phyloP scores from a whole-genome alignment of 1,284 basidiomycete species.

The Irpex rosettiformis region DNA sequence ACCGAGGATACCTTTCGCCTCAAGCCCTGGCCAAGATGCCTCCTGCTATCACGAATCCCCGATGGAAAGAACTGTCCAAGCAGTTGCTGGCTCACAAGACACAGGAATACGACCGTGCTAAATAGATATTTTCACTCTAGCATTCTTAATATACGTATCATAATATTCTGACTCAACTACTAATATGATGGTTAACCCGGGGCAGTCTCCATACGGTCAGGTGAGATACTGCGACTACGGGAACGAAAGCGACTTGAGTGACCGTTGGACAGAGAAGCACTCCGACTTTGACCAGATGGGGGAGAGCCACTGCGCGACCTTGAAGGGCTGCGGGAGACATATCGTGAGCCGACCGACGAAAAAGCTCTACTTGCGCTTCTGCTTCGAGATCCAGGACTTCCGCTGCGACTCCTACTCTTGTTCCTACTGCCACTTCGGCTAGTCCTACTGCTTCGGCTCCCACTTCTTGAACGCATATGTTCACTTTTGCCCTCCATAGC shows the following conservation, averaged over 20 bases:
- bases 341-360: constrained; percentile 50
- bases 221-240: constrained; percentile 26
- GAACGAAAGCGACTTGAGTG: constrained; percentile 21
- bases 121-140: constrained; percentile 19
- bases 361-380: constrained; percentile 33
- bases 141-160: not conserved
- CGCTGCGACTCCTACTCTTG: constrained; percentile 32
- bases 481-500: constrained; percentile 75
- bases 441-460: constrained; percentile 25
- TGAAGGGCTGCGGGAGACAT: constrained; percentile 61
- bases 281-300: constrained; percentile 53
- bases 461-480: constrained; percentile 32
- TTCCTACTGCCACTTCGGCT: not conserved
- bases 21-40: constrained; percentile 56
- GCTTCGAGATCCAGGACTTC: constrained; percentile 28
- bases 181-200: not conserved
- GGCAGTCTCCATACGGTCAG: constrained; percentile 19
- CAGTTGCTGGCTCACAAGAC: constrained; percentile 59
- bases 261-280: constrained; percentile 54
- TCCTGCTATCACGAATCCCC: constrained; percentile 47
- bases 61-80: constrained; percentile 63
- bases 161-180: not conserved
- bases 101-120: constrained; percentile 50
- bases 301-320: constrained; percentile 43
- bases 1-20: constrained; percentile 70